Evolutionary conservation across 306 rosid species (phyloP), one percentile per base, ranked within the genome.

Genomic region (Lathyrus aphaca): DNA sequence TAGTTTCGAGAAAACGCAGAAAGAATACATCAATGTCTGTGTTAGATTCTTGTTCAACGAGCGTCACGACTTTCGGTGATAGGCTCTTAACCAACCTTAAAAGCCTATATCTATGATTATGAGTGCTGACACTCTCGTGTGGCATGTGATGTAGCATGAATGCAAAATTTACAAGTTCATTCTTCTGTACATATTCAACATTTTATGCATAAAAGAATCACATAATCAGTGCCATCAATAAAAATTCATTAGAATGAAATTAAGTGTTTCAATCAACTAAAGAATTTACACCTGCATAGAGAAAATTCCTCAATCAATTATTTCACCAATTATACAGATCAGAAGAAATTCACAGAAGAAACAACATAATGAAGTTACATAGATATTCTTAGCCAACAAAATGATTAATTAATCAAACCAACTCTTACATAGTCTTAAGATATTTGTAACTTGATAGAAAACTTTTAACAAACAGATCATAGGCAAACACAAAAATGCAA

Each of bases 41-140:
- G 84, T 91, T 91, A 2, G 91, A 89, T 73, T 95, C 99, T 82
- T 91, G 97, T 82, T 95, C 99, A n/a, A 95, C 97, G 19, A 95
- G 92, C 23, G 99, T 95, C 78, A 95, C 97, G 55, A 91, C 97
- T 76, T 84, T 91, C 10, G 99, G 99, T 48, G 89, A 83, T 75
- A 95, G 79, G 81, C 97, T 85, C 81, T 86, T 88, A 64, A 89
- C 96, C 77, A 87, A 40, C 79, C 96, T 82, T 83, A 95, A 64
- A 8, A 95, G 82, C 76, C 89, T 74, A 56, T 95, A 96, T 50
- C 99, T 77, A 40, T 89, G 97, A 66, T 91, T 91, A 76, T 84
- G 80, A 7, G 91, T 90, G 84, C 95, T 87, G 68, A 94, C 98
- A 73, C 98, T 94, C 73, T 94, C 98, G 50, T 94, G 97, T 0